Base-by-base conservation (phyloP, 306 rosid genomes). In the Coriaria nepalensis region DNA sequence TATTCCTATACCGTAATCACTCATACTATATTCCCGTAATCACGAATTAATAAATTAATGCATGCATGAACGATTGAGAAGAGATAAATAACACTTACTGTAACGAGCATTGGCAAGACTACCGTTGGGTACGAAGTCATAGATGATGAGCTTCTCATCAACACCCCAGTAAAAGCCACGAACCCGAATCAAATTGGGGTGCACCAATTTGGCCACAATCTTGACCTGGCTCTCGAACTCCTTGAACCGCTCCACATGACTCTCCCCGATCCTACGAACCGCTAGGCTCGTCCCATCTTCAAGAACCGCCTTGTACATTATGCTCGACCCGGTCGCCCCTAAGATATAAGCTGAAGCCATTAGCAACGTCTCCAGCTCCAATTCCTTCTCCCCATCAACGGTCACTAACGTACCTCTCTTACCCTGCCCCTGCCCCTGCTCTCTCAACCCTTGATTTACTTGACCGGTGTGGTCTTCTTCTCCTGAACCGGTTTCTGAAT, bases 251-350 rank as follows among this genome's bases (percentile, higher is more conserved):
- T 86, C 87, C 29, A 77, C 80, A 5, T 85, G 72, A 34, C 64
- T 72, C 69, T 90, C 95, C 0, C 98, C 98, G 2, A 90, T 90
- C 42, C 98, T 75, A 2, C 98, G 79, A 58, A 90, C 95, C 1
- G 98, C 98, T 0, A 90, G 52, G 2, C 80, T 49, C 0, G 70
- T 64, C 0, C 98, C 98, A n/a, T 90, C 95, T 52, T 90, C 95
- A 0, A 90, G 78, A 34, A 90, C 95, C 0, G 98, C 98, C 53
- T 90, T 90, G 60, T 90, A 90, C 87, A 82, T 77, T 57, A 90
- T 90, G 66, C 98, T 90, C 5, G 98, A 85, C 36, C 98, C 94
- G 0, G 95, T 90, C 2, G 95, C 98, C 0, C 95, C 98, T 20
- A 90, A 50, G 37, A 85, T 90, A 13, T 79, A 90, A 0, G 95